Base-by-base conservation (phyloP, 768 basidiomycete genomes). In the Amylocystis lapponica region DNA sequence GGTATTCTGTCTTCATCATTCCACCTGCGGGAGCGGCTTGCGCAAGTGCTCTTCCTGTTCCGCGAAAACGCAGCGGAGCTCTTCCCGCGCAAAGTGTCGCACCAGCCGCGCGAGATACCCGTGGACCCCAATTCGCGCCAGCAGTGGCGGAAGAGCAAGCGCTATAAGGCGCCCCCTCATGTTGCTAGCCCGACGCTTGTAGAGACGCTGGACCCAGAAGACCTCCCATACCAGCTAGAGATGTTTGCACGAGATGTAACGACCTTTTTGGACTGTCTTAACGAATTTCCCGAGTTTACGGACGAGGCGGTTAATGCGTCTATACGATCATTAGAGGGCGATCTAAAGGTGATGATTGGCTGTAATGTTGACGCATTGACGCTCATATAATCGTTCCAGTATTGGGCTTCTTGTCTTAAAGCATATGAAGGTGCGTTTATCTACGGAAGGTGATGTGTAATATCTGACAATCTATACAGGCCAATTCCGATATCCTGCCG, bases 251-350 rank as follows among this genome's bases (percentile, higher is more conserved):
- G 66, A n/a, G 83, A 81, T 42, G 75, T 87, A 12, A 76, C 69
- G 17, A 81, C 77, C 0, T 88, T 88, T 53, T 60, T 84, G 45
- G 70, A 79, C 36, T 81, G 80, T 50, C 60, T 88, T 48, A 85
- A 86, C 44, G 84, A 87, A 55, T 86, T 88, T 50, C 85, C 84
- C 0, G 86, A 86, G 56, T 84, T 85, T 52, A 78, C 74, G 21
- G 82, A 86, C 39, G 83, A 88, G 50, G 78, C 76, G 5, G 77
- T 77, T 31, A 85, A 86, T 54, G 66, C 76, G 1, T 81, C 81
- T 3, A 81, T 86, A 43, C 51, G 73, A 42, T 74, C 78, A 10
- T 82, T 87, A 38, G 79, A 84, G 57, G 76, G 77, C 0, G 83
- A 88, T 59, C 65, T 87, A 27, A 78, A 76, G 66, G 83, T 81